Percentiles rank a stretch among this genome's conserved stretches.
Evolutionary conservation across 2,329 filamentous ascomycete species (phyloP).

Genomic region (Boeremia lycopersici): DNA sequence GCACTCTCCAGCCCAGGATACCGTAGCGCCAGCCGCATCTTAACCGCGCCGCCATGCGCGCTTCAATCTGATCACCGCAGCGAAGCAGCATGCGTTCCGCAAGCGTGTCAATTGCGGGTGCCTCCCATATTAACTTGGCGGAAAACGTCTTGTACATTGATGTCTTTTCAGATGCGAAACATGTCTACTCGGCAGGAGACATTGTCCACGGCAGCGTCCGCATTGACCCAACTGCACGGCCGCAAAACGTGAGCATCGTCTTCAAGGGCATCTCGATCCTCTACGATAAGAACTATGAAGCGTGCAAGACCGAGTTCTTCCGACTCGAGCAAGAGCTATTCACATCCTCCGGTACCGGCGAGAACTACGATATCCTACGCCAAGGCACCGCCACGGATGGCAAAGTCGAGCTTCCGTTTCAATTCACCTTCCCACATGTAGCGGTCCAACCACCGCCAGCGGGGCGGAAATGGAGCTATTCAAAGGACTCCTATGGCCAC

Average conservation of each 20-base stretch:
- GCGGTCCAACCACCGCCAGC: conserved; percentile 23
- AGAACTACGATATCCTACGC: conserved; percentile 30
- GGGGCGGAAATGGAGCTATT: conserved; percentile 20
- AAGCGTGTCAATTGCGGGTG: conserved; percentile 8
- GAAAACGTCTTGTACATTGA: conserved; percentile 27
- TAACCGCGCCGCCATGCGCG: not conserved
- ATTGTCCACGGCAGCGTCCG: conserved; percentile 27
- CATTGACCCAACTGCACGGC: conserved; percentile 26
- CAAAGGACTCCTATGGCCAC: conserved; percentile 26
- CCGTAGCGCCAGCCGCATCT: not conserved
- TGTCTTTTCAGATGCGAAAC: conserved; percentile 14
- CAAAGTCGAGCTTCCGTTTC: conserved; percentile 34
- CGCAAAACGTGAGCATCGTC: conserved; percentile 23
- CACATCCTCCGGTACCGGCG: conserved; percentile 19
- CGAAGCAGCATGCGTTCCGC: conserved; percentile 8
- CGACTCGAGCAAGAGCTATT: conserved; percentile 26
- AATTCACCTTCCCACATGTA: conserved; percentile 31
- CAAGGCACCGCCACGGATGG: conserved; percentile 30
- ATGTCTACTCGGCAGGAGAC: conserved; percentile 30
- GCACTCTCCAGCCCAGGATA: conserved; percentile 5
- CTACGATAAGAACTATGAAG: conserved; percentile 18
- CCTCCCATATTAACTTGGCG: conserved; percentile 19
- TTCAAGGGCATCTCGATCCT: conserved; percentile 24
- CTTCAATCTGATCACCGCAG: not conserved
- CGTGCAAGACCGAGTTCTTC: conserved; percentile 27